phyloP scores from a whole-genome alignment of 768 basidiomycete species.

The Lactifluus pinguis region DNA sequence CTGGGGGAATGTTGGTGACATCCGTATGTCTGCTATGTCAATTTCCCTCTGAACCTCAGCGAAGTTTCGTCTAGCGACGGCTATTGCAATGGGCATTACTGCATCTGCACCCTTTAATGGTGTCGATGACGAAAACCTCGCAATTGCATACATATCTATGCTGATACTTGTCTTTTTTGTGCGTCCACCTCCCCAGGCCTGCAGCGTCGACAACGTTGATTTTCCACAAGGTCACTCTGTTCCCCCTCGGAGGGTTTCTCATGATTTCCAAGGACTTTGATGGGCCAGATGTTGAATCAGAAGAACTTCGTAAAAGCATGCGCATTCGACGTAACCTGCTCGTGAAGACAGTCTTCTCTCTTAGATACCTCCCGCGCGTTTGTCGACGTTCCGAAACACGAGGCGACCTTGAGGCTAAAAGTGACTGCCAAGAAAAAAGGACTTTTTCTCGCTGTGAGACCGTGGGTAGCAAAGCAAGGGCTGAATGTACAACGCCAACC shows the following conservation, averaged over 20 bases:
- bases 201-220: neutral
- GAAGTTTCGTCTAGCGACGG: slow-evolving; percentile 38
- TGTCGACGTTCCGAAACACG: neutral
- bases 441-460: neutral
- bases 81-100: slow-evolving; percentile 56
- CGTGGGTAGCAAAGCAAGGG: neutral
- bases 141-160: slow-evolving; percentile 57
- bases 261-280: slow-evolving; percentile 53
- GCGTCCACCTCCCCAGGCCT: slow-evolving; percentile 16
- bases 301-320: slow-evolving; percentile 43
- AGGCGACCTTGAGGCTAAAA: neutral
- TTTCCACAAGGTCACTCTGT: slow-evolving; percentile 45
- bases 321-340: slow-evolving; percentile 29
- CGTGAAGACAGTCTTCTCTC: neutral
- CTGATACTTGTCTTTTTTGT: slow-evolving; percentile 56
- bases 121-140: slow-evolving; percentile 45
- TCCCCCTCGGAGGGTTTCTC: slow-evolving; percentile 50
- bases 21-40: slow-evolving; percentile 40
- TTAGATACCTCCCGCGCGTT: neutral
- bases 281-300: slow-evolving; percentile 52
- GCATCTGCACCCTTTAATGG: slow-evolving; percentile 55
- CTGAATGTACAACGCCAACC: neutral
- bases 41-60: neutral
- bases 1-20: slow-evolving; percentile 62
- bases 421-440: neutral